Percentiles rank a stretch among this genome's conserved stretches.
phyloP scores from a whole-genome alignment of 2,329 filamentous ascomycete species.

The Diaporthe humulicola region DNA sequence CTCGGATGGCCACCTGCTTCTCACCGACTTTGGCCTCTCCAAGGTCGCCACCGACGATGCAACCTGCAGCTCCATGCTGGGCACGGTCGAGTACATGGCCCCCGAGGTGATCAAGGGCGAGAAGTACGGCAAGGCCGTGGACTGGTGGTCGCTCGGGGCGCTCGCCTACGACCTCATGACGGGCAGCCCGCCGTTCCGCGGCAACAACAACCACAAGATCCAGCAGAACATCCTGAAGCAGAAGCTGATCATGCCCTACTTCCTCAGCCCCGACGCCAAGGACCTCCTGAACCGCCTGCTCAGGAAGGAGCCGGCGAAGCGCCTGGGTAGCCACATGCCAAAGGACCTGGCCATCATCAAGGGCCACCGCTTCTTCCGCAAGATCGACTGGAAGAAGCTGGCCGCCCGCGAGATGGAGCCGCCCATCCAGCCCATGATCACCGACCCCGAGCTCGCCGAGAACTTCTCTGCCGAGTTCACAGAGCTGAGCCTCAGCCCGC shows the following conservation, averaged over 20 bases:
- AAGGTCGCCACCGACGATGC: slow-evolving; percentile 87
- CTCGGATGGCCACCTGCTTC: slow-evolving; percentile 87
- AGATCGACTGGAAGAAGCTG: slow-evolving; percentile 93
- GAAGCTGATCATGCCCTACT: slow-evolving; percentile 91
- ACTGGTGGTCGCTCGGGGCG: slow-evolving; percentile 98
- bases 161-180: slow-evolving; percentile 94
- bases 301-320: slow-evolving; percentile 91
- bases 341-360: slow-evolving; percentile 90
- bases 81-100: slow-evolving; percentile 99
- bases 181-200: slow-evolving; percentile 90
- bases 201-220: slow-evolving; percentile 92
- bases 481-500: slow-evolving; percentile 82
- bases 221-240: slow-evolving; percentile 96
- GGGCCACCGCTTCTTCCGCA: slow-evolving; percentile 95
- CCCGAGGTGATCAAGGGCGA: slow-evolving; percentile 92
- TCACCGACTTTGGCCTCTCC: slow-evolving; percentile 97
- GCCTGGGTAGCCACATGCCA: slow-evolving; percentile 88
- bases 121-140: slow-evolving; percentile 92
- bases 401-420: slow-evolving; percentile 86
- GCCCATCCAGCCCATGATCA: slow-evolving; percentile 93
- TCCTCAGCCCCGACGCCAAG: slow-evolving; percentile 90
- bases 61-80: slow-evolving; percentile 88
- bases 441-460: slow-evolving; percentile 94
- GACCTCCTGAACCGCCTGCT: slow-evolving; percentile 91
- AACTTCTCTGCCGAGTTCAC: slow-evolving; percentile 98